Evolutionary conservation across 1,139 yeast genomes (phyloP).

Genomic region (Saccharomyces hybrid): DNA sequence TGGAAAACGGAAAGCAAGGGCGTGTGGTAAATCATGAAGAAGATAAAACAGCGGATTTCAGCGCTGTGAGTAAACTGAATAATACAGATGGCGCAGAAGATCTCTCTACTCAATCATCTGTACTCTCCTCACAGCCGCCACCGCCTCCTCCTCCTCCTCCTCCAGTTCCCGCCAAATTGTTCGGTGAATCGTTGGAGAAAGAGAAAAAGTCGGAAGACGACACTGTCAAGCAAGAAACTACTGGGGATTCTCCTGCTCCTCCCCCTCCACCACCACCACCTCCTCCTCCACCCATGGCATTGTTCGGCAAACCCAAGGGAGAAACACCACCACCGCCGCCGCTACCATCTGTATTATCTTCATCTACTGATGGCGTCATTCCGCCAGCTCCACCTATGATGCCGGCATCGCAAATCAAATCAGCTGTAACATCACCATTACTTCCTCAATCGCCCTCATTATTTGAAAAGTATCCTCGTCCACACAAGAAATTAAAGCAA

Average conservation of each 20-base stretch:
- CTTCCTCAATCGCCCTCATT: conserved; percentile 38
- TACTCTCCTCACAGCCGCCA: conserved; percentile 29
- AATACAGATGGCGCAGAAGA: conserved; percentile 6
- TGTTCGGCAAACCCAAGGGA: conserved; percentile 6
- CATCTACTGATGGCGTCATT: conserved; percentile 38
- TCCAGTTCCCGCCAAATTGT: conserved; percentile 33
- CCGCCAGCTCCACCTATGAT: conserved; percentile 36
- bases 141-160: conserved; percentile 29
- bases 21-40: not conserved
- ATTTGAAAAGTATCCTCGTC: conserved; percentile 61
- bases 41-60: not conserved
- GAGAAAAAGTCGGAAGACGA: conserved; percentile 4
- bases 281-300: conserved; percentile 19
- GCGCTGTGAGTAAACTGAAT: no score
- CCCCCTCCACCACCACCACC: conserved; percentile 31
- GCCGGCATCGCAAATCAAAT: conserved; percentile 19
- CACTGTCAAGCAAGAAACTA: conserved; percentile 21
- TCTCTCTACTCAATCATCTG: conserved; percentile 10
- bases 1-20: not conserved
- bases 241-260: conserved; percentile 14
- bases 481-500: conserved; percentile 71
- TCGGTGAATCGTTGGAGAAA: conserved; percentile 15
- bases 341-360: conserved; percentile 35
- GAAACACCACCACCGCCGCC: conserved; percentile 17
- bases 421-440: conserved; percentile 34